Evolutionary conservation across 2,329 filamentous ascomycete genomes (phyloP), one percentile per base, ranked within the genome.

Genomic region (Didymellaceae sp.): DNA sequence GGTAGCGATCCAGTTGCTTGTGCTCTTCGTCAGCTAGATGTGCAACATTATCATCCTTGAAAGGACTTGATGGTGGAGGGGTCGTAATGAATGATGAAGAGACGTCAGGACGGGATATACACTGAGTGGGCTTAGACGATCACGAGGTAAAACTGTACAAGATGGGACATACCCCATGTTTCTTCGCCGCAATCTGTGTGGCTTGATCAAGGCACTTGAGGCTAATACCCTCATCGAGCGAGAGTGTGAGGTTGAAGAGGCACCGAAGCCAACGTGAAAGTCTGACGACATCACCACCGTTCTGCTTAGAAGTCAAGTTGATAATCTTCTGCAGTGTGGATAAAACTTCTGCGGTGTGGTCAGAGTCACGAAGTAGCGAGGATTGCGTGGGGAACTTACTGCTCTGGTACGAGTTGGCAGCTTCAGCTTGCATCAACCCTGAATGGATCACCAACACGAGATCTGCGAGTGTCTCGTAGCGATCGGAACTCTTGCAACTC

Each of bases 201-300:
- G 85, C 82, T 63, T 91, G 85, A n/a, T 85, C 80, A 6, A 91
- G 74, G 4, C 91, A 77, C 35, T 80, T 77, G 40, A 87, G 75
- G 8, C 84, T 82, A 13, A 85, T 71, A 0, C 71, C 70, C 16
- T 84, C 80, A 37, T 86, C 80, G 4, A 81, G 75, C 1, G 81
- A 75, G 0, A 91, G 73, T 0, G 87, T 81, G 1, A 85, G 77
- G 54, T 89, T 87, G 57, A 93, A 89, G 2, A 94, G 78, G 61
- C 89, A 91, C 1, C 90, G 84, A 35, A 93, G 82, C 76, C 94
- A 96, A 61, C 87, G 88, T 6, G 88, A 83, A 1, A 95, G 76
- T 59, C 84, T 86, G 1, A 70, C 66, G 4, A 78, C 77, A 54
- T 87, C 80, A 9, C 86, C 84, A 0, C 71, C 63, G 14, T 85